These are phyloP conservation scores for Wickerhamiella musiphila DNA, from an alignment of 805 yeast genomes.

Conservation along the genomic window DNA sequence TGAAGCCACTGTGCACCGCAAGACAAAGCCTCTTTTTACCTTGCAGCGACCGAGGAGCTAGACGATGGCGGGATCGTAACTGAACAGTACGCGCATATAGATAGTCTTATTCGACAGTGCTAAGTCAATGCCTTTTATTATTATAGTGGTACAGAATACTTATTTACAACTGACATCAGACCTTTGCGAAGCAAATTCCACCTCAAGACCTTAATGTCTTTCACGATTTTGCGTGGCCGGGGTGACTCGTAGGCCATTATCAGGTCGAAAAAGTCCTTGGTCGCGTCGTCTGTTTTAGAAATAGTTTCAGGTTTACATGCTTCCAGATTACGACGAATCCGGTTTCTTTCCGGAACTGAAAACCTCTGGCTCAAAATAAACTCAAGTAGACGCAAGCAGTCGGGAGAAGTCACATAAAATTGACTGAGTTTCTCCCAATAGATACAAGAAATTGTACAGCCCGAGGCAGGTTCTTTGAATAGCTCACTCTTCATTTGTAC, in stretches of 20 bases:
- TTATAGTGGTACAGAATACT: constrained; percentile 25
- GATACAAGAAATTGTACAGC: constrained; percentile 38
- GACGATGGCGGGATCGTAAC: too few species aligned
- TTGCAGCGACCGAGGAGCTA: too few species aligned
- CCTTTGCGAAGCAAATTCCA: constrained; percentile 42
- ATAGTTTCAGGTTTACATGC: constrained; percentile 44
- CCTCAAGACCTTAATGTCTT: constrained; percentile 48
- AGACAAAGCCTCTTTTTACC: too few species aligned
- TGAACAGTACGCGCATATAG: too few species aligned
- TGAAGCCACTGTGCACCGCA: too few species aligned
- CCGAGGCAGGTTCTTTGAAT: constrained; percentile 23
- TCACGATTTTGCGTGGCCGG: constrained; percentile 51
- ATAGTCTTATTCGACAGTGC: neutral
- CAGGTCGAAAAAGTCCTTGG: constrained; percentile 25
- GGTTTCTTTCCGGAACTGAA: constrained; percentile 50
- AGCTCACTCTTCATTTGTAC: constrained; percentile 24
- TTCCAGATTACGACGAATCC: constrained; percentile 50
- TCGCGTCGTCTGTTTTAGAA: constrained; percentile 28
- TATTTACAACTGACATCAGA: constrained; percentile 36
- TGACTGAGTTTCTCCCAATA: constrained; percentile 34
- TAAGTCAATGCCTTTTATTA: neutral
- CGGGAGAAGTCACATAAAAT: constrained; percentile 47
- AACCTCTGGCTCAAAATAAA: constrained; percentile 36
- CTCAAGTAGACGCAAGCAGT: constrained; percentile 40
- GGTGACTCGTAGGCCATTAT: constrained; percentile 49